Evolutionary conservation across 257 asterid species (phyloP).

Genomic region (Nicotiana noctiflora): DNA sequence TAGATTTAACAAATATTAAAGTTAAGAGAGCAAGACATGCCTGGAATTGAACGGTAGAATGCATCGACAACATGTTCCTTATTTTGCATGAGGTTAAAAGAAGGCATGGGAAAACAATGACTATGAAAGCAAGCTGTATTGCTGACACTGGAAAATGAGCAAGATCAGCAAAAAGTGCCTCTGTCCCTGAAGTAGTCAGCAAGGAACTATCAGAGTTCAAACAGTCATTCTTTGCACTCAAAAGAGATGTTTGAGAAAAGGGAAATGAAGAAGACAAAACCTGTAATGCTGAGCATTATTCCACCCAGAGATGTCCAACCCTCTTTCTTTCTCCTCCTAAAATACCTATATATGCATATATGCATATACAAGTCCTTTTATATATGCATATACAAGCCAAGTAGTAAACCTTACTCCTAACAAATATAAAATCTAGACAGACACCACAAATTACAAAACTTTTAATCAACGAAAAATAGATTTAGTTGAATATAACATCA

Average conservation of each 20-base stretch:
- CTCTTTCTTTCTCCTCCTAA: slow-evolving; percentile 46
- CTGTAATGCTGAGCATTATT: slow-evolving; percentile 96
- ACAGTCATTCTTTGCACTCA: background rate
- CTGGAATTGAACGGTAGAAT: slow-evolving; percentile 97
- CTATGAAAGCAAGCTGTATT: slow-evolving; percentile 89
- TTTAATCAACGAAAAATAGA: background rate
- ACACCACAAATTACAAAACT: background rate
- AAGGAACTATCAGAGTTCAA: slow-evolving; percentile 10
- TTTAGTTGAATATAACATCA: background rate
- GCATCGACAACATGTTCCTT: slow-evolving; percentile 68
- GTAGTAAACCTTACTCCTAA: too few relatives aligned
- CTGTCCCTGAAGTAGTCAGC: slow-evolving; percentile 64
- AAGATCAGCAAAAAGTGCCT: slow-evolving; percentile 97
- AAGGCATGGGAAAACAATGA: slow-evolving; percentile 88
- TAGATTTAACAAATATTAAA: background rate
- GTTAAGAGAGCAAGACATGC: slow-evolving; percentile 26
- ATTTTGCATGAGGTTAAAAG: slow-evolving; percentile 77
- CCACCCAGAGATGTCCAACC: slow-evolving; percentile 98
- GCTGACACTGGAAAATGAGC: slow-evolving; percentile 91
- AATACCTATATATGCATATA: slow-evolving; percentile 37
- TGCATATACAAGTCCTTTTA: too few relatives aligned
- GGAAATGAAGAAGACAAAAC: slow-evolving; percentile 22
- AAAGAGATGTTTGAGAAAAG: background rate
- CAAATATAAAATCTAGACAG: background rate
- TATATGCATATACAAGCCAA: too few relatives aligned